These are phyloP conservation scores for Clavispora vitiphila DNA, from an alignment of 805 yeast species.

Conservation along the genomic window DNA sequence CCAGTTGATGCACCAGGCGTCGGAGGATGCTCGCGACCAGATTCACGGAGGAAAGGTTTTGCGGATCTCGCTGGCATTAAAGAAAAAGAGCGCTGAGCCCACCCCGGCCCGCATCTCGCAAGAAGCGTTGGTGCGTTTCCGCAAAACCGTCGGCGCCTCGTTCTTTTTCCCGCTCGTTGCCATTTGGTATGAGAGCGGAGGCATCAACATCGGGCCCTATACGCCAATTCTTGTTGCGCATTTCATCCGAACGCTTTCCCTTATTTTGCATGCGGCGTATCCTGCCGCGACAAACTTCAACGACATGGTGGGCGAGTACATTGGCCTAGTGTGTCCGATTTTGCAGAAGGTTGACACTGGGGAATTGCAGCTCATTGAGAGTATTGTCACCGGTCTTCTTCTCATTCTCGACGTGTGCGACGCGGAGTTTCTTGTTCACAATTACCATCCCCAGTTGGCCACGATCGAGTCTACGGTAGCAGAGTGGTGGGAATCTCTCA, in stretches of 20 bases:
- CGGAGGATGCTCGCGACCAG: constrained; percentile 28
- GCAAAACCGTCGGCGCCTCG: constrained; percentile 32
- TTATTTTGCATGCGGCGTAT: constrained; percentile 54
- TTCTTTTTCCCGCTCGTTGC: constrained; percentile 53
- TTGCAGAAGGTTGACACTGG: constrained; percentile 19
- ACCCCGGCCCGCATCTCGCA: constrained; percentile 3
- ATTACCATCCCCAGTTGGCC: constrained; percentile 14
- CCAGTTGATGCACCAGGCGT: constrained; percentile 26
- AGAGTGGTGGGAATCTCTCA: constrained; percentile 29
- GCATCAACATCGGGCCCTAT: constrained; percentile 47
- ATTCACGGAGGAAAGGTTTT: constrained; percentile 38
- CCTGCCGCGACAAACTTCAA: constrained; percentile 47
- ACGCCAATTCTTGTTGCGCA: constrained; percentile 53
- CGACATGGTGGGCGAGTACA: constrained; percentile 55
- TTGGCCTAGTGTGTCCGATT: constrained; percentile 30
- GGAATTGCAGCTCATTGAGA: constrained; percentile 32
- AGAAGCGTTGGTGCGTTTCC: constrained; percentile 28
- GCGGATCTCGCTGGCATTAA: constrained; percentile 36
- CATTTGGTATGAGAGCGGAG: constrained; percentile 47
- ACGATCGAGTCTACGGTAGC: constrained; percentile 24
- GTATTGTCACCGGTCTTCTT: constrained; percentile 33
- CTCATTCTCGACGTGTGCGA: constrained; percentile 32
- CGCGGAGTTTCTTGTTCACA: constrained; percentile 19
- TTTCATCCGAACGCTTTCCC: constrained; percentile 51
- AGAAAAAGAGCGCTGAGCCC: constrained; percentile 6